Percentiles rank a stretch among this genome's conserved stretches.
Conservation (phyloP, 1,139 yeast species). For the Torulaspora globosa region DNA sequence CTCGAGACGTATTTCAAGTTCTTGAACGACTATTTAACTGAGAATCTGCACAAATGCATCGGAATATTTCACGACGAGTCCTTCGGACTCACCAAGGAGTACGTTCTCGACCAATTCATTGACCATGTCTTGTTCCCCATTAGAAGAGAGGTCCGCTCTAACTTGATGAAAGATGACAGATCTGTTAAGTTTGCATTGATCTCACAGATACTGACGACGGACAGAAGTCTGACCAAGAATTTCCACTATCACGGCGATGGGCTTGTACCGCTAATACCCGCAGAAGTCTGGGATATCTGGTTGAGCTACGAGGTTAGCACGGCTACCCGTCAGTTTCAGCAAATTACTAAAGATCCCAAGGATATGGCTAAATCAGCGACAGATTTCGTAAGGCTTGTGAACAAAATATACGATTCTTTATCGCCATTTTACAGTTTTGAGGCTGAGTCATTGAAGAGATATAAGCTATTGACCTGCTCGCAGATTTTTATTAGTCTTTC, state of each 20-base stretch:
- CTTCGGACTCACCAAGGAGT: slow-evolving; percentile 24
- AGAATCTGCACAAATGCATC: slow-evolving; percentile 34
- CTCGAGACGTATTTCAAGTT: slow-evolving; percentile 53
- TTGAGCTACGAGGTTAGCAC: slow-evolving; percentile 57
- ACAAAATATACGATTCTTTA: slow-evolving; percentile 61
- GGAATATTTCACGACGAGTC: slow-evolving; percentile 28
- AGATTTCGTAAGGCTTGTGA: slow-evolving; percentile 48
- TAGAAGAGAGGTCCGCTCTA: slow-evolving; percentile 32
- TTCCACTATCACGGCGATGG: slow-evolving; percentile 34
- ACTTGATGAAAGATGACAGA: slow-evolving; percentile 31
- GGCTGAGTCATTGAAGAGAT: slow-evolving; percentile 52
- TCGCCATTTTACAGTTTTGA: slow-evolving; percentile 37
- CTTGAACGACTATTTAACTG: slow-evolving; percentile 43
- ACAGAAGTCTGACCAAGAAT: slow-evolving; percentile 27
- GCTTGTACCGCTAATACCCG: slow-evolving; percentile 29
- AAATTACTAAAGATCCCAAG: slow-evolving; percentile 49
- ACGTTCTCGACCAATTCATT: slow-evolving; percentile 37
- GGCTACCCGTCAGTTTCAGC: slow-evolving; percentile 55
- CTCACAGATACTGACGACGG: slow-evolving; percentile 35
- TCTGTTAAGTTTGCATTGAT: slow-evolving; percentile 28
- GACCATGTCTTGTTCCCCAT: slow-evolving; percentile 36
- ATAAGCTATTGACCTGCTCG: slow-evolving; percentile 64
- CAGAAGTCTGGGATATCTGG: slow-evolving; percentile 53
- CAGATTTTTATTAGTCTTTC: slow-evolving; percentile 64
- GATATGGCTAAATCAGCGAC: slow-evolving; percentile 58